Evolutionary conservation across 2,329 filamentous ascomycete species (phyloP), one percentile per base, ranked within the genome.

Genomic region (Xylariaceae sp.): DNA sequence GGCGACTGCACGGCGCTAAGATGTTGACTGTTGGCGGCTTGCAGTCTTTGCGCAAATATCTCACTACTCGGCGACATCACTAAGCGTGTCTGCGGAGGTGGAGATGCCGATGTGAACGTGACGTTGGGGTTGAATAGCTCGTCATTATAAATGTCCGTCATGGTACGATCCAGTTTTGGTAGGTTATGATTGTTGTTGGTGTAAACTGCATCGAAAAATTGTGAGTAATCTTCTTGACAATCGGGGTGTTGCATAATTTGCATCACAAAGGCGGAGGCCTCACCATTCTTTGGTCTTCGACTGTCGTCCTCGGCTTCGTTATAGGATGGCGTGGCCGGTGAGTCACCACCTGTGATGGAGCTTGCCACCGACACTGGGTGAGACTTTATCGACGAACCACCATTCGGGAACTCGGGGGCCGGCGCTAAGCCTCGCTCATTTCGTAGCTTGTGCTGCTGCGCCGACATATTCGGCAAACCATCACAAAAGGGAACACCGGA

Each of bases 61-160:
- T 86, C 79, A 65, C 83, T 82, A 50, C 71, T 74, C 12, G 80
- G 75, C 12, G 87, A 83, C 47, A 82, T 74, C 44, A 79, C 72
- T 26, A 78, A 71, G 20, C 73, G 77, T 66, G 65, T 74, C 60
- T 73, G 69, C 46, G 79, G 77, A 7, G 79, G 75, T 10, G 81
- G 79, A 2, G 84, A 76, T 3, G 84, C 76, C 0, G 84, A 81
- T 0, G 82, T 82, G 67, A 87, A 79, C 32, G 78, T 79, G 57
- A 87, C 86, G 65, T 80, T 82, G 0, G 89, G 88, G 65, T 88
- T 92, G 78, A 90, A 96, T 0, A 96, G 81, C 72, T 95, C 91
- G 71, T 96, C 93, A 66, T 86, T 83, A 68, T 90, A 93, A 48
- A 91, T 83, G 68, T 96, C 91, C 18, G 91, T 93, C 76, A 95